Evolutionary conservation across 75 land plant genomes (phyloP), one percentile per base, ranked within the genome.

Genomic region (Cupressus sempervirens): DNA sequence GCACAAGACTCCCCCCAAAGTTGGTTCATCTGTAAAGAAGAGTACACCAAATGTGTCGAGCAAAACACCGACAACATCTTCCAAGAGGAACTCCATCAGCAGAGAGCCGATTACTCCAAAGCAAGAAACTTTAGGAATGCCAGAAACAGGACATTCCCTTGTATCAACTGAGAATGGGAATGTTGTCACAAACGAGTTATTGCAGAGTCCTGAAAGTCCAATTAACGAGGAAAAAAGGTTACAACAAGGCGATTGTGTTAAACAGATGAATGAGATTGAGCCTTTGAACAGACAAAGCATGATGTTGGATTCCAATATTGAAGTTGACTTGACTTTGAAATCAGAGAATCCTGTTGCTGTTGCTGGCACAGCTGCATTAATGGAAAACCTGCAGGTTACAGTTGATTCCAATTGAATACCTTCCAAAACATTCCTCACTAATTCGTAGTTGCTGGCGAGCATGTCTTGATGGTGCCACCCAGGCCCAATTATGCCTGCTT

Each of bases 371-470:
- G n/a, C 67, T 62, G 67, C 36, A 73, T 12, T 76, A 40, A 23
- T 76, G 40, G 79, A 76, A 76, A 76, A 76, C 45, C 40, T 76
- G 79, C 79, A 76, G 79, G 45, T 76, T 23, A 38, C 43, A 16
- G 45, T 7, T 76, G 79, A 23, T 36, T 76, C 41, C 23, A 38
- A 76, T 20, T 76, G 43, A 75, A 16, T 36, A 20, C 23, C 77
- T 36, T 20, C 40, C 7, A 16, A 75, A 35, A 18, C 35, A 11
- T 73, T 73, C 36, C 15, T 73, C 76, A 16, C 38, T 16, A 34
- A 32, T 4, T 73, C 35, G 12, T 73, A 73, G 35, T 73, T 35
- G 15, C 53, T 50, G 53, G 14, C 13, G 53, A 50, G 1, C 13
- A 12, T 50, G 53, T 50, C 53, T 50, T 50, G 41, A 26, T 41